Conservation (phyloP, 1,284 basidiomycete genomes). For the Ceratobasidium sp. region DNA sequence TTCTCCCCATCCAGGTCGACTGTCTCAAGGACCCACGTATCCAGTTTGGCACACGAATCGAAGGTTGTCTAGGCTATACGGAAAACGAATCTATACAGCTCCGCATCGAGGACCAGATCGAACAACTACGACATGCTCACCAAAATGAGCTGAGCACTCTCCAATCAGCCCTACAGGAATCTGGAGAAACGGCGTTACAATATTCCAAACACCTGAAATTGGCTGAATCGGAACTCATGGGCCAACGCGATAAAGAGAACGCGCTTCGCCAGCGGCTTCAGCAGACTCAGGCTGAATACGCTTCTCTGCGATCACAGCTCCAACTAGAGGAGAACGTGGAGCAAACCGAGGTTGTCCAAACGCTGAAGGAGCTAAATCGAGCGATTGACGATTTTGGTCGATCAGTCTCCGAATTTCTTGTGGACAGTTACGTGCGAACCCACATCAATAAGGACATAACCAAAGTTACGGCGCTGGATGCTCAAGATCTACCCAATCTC, state of each 20-base stretch:
- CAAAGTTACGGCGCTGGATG: conserved; percentile 18
- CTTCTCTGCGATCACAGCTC: conserved; percentile 40
- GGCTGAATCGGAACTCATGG: no score
- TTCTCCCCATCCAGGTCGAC: conserved; percentile 16
- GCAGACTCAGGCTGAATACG: conserved; percentile 28
- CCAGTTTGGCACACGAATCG: neutral
- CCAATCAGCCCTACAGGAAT: neutral
- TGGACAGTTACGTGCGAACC: conserved; percentile 2
- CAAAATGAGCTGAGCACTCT: neutral
- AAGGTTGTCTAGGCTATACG: conserved; percentile 17
- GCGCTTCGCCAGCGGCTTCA: conserved; percentile 17
- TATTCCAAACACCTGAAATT: neutral
- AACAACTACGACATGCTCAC: neutral
- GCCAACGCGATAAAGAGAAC: neutral
- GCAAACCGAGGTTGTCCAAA: conserved; percentile 30
- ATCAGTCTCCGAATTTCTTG: conserved; percentile 5
- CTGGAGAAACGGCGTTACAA: neutral
- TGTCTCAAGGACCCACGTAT: neutral
- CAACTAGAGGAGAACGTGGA: conserved; percentile 39
- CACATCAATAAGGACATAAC: neutral
- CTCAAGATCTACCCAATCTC: conserved; percentile 14
- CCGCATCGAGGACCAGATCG: neutral
- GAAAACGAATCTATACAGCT: conserved; percentile 7
- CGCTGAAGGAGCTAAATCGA: conserved; percentile 34
- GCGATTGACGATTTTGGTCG: conserved; percentile 27